Evolutionary conservation across 1,284 basidiomycete genomes (phyloP), one percentile per base, ranked within the genome.

Genomic region (Ceratobasidium sp.): DNA sequence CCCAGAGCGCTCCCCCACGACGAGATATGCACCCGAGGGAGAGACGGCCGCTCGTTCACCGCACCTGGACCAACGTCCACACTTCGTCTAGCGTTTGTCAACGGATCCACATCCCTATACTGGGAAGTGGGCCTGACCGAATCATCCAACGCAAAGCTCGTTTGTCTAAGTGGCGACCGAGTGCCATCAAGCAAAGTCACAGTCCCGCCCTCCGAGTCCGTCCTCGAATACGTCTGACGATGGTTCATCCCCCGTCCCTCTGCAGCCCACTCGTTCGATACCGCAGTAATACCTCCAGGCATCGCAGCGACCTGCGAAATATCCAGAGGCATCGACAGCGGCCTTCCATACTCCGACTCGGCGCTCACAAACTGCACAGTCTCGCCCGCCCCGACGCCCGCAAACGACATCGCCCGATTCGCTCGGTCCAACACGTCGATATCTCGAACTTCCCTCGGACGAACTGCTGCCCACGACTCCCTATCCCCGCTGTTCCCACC

Each of bases 401-500:
- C 64, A 6, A 69, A 57, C 5, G 64, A 69, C 64, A 69, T 41
- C 8, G 64, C 57, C 52, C 41, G 30, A 26, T 69, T 69, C 52
- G 64, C 64, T 16, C 64, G 64, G 23, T 55, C 64, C 18, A 69
- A 14, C 41, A 69, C 64, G 41, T 57, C 52, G 5, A 57, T 2
- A n/a, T 69, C 64, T n/a, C 64, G 26, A 2, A 41, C 28, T 28
- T 69, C 32, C 52, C 64, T 55, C 28, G 64, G 64, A 6, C 52
- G 32, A 2, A 69, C 64, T 8, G 64, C 50, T 18, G 64, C 64
- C 64, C 64, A 69, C 11, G 64, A 69, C n/a, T 69, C 64, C 14
- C 32, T 21, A 7, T 44, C 43, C 26, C 52, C 30, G 30, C 52
- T 41, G 16, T 41, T 35, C 32, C 32, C 50, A 41, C 64, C 38